These are phyloP conservation scores for Protoeuglena noctilucae DNA, from an alignment of 139 green algal genomes.

Conservation along the genomic window DNA sequence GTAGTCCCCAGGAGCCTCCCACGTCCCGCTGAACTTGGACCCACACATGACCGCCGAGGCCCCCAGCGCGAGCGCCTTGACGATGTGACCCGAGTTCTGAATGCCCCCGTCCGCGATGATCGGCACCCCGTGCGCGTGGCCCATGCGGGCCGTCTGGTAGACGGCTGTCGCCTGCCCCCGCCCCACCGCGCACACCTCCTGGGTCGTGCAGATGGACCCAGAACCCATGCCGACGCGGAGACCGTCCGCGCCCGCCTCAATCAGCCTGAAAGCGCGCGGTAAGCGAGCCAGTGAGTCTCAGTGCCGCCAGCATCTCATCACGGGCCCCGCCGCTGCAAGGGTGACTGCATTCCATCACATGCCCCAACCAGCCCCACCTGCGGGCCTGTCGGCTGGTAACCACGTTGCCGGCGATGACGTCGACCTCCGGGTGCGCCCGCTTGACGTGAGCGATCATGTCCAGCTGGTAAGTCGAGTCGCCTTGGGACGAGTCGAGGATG, in stretches of 20 bases:
- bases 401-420: conserved; percentile 93
- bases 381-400: conserved; percentile 51
- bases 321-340: too few species aligned
- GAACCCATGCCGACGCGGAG: conserved; percentile 93
- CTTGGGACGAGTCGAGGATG: conserved; percentile 77
- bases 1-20: conserved; percentile 67
- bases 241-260: conserved; percentile 73
- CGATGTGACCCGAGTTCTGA: conserved; percentile 88
- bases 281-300: too few species aligned
- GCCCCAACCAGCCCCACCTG: too few species aligned
- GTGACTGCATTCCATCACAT: too few species aligned
- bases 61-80: conserved; percentile 89
- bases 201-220: conserved; percentile 97
- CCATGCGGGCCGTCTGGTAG: conserved; percentile 48
- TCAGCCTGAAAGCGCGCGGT: too few species aligned
- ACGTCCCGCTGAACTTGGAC: conserved; percentile 83
- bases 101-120: conserved; percentile 94
- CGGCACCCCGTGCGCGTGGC: conserved; percentile 48
- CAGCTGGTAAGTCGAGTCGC: conserved; percentile 72
- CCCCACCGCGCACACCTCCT: conserved; percentile 95
- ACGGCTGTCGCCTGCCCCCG: conserved; percentile 90
- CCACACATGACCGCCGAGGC: conserved; percentile 90
- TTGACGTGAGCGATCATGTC: conserved; percentile 88
- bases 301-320: too few species aligned
- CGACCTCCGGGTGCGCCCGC: conserved; percentile 54